Conservation (phyloP, 139 green algal genomes). For the Eudorina sp. region DNA sequence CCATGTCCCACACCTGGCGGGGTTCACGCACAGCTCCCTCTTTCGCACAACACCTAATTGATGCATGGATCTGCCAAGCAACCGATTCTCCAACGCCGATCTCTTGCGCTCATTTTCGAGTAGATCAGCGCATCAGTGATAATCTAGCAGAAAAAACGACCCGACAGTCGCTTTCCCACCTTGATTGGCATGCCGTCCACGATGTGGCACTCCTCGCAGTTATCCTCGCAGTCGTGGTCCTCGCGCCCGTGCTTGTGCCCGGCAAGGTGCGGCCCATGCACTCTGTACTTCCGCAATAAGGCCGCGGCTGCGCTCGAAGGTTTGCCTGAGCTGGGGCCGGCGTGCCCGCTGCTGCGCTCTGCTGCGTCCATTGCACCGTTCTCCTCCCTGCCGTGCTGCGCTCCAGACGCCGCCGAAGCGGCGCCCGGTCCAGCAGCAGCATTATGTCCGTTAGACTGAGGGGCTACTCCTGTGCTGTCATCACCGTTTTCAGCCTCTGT, state of each 20-base stretch:
- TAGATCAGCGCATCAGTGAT: too few species aligned
- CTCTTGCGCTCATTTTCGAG: too few species aligned
- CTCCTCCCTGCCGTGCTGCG: not conserved
- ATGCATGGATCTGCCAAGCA: too few species aligned
- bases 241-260: conserved; percentile 30
- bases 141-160: too few species aligned
- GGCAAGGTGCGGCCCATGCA: not conserved
- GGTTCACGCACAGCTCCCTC: too few species aligned
- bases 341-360: not conserved
- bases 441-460: not conserved
- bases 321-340: not conserved
- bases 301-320: not conserved
- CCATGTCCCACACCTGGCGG: too few species aligned
- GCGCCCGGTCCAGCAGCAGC: not conserved
- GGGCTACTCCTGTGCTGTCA: not conserved
- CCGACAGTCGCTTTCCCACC: not conserved
- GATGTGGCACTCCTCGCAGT: conserved; percentile 46
- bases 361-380: not conserved
- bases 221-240: conserved; percentile 32
- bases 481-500: not conserved
- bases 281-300: conserved; percentile 4
- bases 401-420: not conserved
- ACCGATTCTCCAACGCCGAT: too few species aligned
- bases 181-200: conserved; percentile 44
- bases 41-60: too few species aligned